Evolutionary conservation across 495 filamentous ascomycete genomes (phyloP).

Genomic region (Aspergillus mulundensis): DNA sequence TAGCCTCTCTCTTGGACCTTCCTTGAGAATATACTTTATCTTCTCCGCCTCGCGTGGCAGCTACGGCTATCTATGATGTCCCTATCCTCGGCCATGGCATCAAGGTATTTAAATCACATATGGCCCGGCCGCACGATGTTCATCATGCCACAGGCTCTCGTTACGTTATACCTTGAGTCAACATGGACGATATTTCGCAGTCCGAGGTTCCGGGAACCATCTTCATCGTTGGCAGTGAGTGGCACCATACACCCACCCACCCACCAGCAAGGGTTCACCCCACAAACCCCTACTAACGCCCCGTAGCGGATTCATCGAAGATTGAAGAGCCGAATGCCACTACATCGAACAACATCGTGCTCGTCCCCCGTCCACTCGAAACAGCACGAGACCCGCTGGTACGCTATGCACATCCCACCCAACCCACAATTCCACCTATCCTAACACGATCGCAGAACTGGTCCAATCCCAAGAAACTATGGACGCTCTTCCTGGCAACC

Average conservation of each 20-base stretch:
- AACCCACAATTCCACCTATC: not conserved
- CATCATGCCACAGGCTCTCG: not conserved
- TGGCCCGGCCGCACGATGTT: not conserved
- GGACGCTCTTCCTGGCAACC: constrained; percentile 26
- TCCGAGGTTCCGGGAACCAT: constrained; percentile 32
- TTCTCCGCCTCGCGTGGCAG: not conserved
- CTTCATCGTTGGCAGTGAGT: constrained; percentile 26
- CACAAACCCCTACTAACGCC: constrained; percentile 13
- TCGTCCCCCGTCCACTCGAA: constrained; percentile 28
- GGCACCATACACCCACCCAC: not conserved
- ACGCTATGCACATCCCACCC: not conserved
- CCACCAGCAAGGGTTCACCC: not conserved
- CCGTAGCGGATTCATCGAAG: constrained; percentile 18
- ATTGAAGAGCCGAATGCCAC: constrained; percentile 18
- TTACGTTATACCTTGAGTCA: not conserved
- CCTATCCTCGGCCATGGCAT: not conserved
- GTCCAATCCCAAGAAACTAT: constrained; percentile 25
- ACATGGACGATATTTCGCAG: constrained; percentile 20
- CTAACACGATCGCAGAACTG: constrained; percentile 20
- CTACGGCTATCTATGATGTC: not conserved
- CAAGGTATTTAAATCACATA: not conserved
- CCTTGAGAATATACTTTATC: constrained; percentile 13
- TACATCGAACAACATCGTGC: constrained; percentile 16
- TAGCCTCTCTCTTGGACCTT: constrained; percentile 28
- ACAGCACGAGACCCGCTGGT: constrained; percentile 30